Conservation (phyloP, 352 stramenopile species). For the Phytophthora pini region DNA sequence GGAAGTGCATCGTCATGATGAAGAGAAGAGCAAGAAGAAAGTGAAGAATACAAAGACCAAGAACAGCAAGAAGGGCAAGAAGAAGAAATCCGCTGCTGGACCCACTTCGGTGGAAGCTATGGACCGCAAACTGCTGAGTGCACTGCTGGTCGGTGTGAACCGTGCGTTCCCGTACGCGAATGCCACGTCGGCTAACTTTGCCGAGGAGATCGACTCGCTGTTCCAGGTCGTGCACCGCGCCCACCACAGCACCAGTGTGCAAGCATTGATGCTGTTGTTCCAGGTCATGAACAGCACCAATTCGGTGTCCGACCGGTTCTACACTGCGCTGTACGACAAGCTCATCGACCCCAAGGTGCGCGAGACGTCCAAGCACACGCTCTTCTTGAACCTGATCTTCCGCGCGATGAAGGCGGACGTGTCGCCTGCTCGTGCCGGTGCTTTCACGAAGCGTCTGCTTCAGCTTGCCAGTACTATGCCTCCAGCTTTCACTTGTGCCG, state of each 20-base stretch:
- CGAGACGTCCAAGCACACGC: constrained; percentile 94
- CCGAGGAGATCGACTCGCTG: constrained; percentile 79
- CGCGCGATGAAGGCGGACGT: constrained; percentile 96
- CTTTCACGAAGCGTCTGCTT: constrained; percentile 95
- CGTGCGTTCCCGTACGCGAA: constrained; percentile 96
- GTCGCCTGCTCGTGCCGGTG: constrained; percentile 78
- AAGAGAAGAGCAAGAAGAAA: constrained; percentile 59
- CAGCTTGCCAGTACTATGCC: constrained; percentile 85
- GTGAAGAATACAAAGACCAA: constrained; percentile 33
- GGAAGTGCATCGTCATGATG: constrained; percentile 75
- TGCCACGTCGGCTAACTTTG: constrained; percentile 71
- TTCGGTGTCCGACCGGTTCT: constrained; percentile 96
- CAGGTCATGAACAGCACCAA: constrained; percentile 90
- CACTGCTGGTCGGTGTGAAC: constrained; percentile 98
- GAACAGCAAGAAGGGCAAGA: constrained; percentile 47
- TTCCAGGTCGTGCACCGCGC: constrained; percentile 87
- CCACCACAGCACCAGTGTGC: constrained; percentile 94
- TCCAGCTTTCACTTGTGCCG: constrained; percentile 91
- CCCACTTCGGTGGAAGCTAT: constrained; percentile 55
- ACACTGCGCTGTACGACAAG: constrained; percentile 97
- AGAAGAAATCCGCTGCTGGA: constrained; percentile 35
- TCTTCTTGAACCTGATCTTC: constrained; percentile 99
- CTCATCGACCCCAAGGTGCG: constrained; percentile 90
- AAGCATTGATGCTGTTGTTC: constrained; percentile 97
- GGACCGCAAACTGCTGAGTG: constrained; percentile 95